Evolutionary conservation across 805 yeast genomes (phyloP), one percentile per base, ranked within the genome.

Genomic region (Kodamaea hsintzibuensis): DNA sequence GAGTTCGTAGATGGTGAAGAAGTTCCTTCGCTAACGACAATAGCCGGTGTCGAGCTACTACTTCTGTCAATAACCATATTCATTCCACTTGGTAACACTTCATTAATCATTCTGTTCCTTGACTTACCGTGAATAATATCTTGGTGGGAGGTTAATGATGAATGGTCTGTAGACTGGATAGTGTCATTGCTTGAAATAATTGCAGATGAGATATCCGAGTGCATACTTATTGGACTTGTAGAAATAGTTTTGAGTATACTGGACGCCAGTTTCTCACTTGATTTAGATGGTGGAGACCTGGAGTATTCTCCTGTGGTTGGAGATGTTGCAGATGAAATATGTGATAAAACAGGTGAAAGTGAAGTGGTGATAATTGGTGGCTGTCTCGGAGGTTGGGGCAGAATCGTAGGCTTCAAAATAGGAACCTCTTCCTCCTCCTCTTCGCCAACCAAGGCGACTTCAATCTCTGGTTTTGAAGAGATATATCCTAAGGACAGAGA

Each of bases 121-220:
- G 50, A 27, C 45, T 57, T 51, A 22, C 49, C 52, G 5, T 50
- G 50, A 43, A 44, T 40, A 47, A 49, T 49, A 33, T 52, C 67
- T 42, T 52, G 55, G 17, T 62, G 67, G 14, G 66, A 64, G 2
- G 56, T 43, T 17, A 67, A 52, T 3, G 67, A 59, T 1, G 72
- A 68, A 54, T 65, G 68, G 43, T 69, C 73, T 2, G 74, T 68
- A 6, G 70, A 66, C 37, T 62, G 71, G 12, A 63, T 57, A 1
- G 73, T 67, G 9, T 67, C 69, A 49, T 55, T 64, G 17, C 64
- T 60, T 1, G 72, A 69, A 19, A 67, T 59, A 13, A 67, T 62
- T 17, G 71, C 63, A 4, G 71, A 65, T n/a, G 70, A 64, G 5
- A 62, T 55, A 38, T 64, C 71, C 1, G 72, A 68, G 16, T 58